A percentile compares a stretch with the other conserved stretches of the same genome.
These are phyloP conservation scores for Prunus salicina DNA, from an alignment of 306 rosid genomes.

Conservation along the genomic window DNA sequence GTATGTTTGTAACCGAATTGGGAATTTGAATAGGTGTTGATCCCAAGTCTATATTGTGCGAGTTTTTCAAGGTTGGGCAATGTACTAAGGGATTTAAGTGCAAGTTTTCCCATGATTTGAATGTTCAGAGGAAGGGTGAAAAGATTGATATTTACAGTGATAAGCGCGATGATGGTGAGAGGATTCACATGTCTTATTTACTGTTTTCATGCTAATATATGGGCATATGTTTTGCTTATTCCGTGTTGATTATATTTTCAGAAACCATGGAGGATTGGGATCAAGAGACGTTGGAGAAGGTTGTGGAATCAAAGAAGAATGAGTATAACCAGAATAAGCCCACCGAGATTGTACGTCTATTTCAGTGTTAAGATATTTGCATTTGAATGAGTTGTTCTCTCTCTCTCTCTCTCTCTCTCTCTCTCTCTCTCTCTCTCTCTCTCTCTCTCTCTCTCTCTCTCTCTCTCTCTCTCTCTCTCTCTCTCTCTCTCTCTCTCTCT, in stretches of 20 bases:
- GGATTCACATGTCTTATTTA: background rate
- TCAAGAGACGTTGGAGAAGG: slow-evolving; percentile 93
- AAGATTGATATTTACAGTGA: slow-evolving; percentile 95
- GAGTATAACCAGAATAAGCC: slow-evolving; percentile 90
- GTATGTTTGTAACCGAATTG: slow-evolving; percentile 17
- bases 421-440: background rate
- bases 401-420: background rate
- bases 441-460: background rate
- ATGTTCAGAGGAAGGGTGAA: slow-evolving; percentile 97
- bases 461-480: background rate
- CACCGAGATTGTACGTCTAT: slow-evolving; percentile 79
- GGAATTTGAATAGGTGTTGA: slow-evolving; percentile 76
- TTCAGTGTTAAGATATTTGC: background rate
- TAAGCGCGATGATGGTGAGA: slow-evolving; percentile 72
- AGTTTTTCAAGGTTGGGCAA: slow-evolving; percentile 87
- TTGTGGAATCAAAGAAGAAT: slow-evolving; percentile 75
- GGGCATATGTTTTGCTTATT: slow-evolving; percentile 1
- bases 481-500: background rate
- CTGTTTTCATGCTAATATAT: background rate
- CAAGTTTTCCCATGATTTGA: slow-evolving; percentile 97
- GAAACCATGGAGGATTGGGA: slow-evolving; percentile 99
- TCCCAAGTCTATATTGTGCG: slow-evolving; percentile 94
- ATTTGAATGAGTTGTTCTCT: background rate
- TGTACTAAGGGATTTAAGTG: slow-evolving; percentile 94
- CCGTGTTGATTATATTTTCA: slow-evolving; percentile 12